Evolutionary conservation across 108 stramenopile genomes (phyloP), one percentile per base, ranked within the genome.

Genomic region (Nannochloropsis salina): DNA sequence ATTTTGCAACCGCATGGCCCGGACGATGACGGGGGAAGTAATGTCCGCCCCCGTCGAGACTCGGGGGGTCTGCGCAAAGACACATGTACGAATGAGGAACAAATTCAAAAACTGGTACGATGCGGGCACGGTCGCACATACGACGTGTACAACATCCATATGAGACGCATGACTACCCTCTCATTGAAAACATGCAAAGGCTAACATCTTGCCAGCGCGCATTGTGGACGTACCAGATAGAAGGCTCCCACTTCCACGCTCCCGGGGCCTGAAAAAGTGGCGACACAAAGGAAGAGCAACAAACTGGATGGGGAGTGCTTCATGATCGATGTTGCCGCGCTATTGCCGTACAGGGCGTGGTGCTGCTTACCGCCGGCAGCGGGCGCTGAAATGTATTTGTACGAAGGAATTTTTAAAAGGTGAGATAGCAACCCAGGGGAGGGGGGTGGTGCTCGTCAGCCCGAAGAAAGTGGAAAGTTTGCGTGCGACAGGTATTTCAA

Each of bases 201-300:
- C 8, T 15, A n/a, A 6, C 6, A 74, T 74, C 15, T 6, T 74
- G 20, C 20, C n/a, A 74, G 61, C n/a, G 61, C n/a, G 61, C 61
- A 6, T 15, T 74, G 61, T 6, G 61, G 15, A 74, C 61, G 61
- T 74, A 74, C 61, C 61, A 74, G 61, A n/a, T 74, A n/a, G 61
- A 74, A 74, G 15, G 61, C 61, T 4, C 2, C n/a, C 61, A 8
- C 61, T 15, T n/a, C 61, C 61, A 6, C 6, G 61, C 31, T 31
- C 31, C 61, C 61, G 61, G n/a, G 61, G 61, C 15, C 15, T 15
- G 61, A 15, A 15, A 74, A 74, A n/a, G 61, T n/a, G 20, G 5
- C 61, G 61, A 74, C 61, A n/a, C n/a, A 8, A 74, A 74, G 47
- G 47, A 51, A n/a, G n/a, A 74, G 61, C 61, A 74, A 74, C 15